phyloP scores from a whole-genome alignment of 2,329 filamentous ascomycete genomes.

The Epichloe festucae region DNA sequence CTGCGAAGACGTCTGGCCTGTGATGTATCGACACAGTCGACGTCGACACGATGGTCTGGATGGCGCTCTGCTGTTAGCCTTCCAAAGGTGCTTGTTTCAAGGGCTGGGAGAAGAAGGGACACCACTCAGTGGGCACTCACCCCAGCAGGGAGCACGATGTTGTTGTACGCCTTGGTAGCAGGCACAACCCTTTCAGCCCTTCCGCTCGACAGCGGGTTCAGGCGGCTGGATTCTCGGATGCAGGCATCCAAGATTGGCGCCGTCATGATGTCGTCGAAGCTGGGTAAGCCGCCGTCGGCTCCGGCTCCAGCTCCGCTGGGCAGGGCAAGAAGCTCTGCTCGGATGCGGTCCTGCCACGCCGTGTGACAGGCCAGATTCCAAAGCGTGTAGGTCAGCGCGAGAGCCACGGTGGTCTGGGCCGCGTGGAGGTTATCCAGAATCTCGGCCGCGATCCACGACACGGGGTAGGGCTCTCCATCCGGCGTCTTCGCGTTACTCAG shows the following conservation, averaged over 20 bases:
- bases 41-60: slow-evolving; percentile 5
- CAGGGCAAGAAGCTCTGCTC: slow-evolving; percentile 1
- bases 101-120: no score
- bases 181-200: slow-evolving; percentile 4
- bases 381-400: slow-evolving; percentile 2
- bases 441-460: slow-evolving; percentile 2
- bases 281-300: background rate
- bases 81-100: background rate
- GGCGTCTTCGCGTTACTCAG: slow-evolving; percentile 3
- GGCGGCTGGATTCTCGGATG: slow-evolving; percentile 1
- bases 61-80: background rate
- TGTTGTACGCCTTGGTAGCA: background rate
- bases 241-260: slow-evolving; percentile 3
- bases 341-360: slow-evolving; percentile 1
- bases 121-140: background rate
- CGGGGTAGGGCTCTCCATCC: background rate
- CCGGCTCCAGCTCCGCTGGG: background rate
- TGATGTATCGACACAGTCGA: slow-evolving; percentile 3
- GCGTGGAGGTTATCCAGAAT: slow-evolving; percentile 5
- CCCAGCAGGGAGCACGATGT: slow-evolving; percentile 1
- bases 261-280: background rate
- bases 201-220: slow-evolving; percentile 3
- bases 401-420: slow-evolving; percentile 3
- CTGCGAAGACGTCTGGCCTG: background rate
- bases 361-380: slow-evolving; percentile 3